Percentiles rank a stretch among this genome's conserved stretches.
Evolutionary conservation across 305 asterid species (phyloP).

Genomic region (Solanum aculeatissimum): DNA sequence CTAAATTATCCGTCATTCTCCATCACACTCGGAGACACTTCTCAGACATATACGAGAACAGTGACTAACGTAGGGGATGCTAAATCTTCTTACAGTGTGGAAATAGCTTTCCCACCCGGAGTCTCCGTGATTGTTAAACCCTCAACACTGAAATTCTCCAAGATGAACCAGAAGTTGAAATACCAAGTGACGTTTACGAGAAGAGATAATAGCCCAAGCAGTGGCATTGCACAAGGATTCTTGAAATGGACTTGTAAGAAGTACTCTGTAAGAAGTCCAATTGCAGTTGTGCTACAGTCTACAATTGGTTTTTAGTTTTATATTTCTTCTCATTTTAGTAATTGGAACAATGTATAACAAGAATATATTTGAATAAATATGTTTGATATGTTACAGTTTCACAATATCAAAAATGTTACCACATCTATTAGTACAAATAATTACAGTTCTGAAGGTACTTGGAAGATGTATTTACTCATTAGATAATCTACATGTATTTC

Average conservation of each 20-base stretch:
- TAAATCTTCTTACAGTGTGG: background rate
- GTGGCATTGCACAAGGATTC: slow-evolving; percentile 18
- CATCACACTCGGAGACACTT: background rate
- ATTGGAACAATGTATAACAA: background rate
- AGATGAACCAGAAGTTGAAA: background rate
- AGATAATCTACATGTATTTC: background rate
- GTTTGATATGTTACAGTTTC: background rate
- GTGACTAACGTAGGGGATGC: background rate
- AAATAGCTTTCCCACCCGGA: background rate
- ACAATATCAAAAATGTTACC: background rate
- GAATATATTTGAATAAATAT: background rate
- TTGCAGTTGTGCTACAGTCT: slow-evolving; percentile 3
- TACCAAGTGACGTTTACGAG: background rate
- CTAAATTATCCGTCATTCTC: slow-evolving; percentile 43
- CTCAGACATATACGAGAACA: background rate
- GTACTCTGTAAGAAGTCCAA: slow-evolving; percentile 36
- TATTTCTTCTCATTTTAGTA: background rate
- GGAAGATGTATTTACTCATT: too few species aligned
- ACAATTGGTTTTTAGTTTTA: background rate
- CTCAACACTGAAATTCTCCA: background rate
- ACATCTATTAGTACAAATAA: background rate
- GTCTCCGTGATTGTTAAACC: background rate
- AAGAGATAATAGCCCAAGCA: background rate
- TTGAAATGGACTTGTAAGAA: slow-evolving; percentile 35
- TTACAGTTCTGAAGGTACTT: too few species aligned